Base-by-base conservation (phyloP, 805 yeast species). In the Kazachstania taianensis region DNA sequence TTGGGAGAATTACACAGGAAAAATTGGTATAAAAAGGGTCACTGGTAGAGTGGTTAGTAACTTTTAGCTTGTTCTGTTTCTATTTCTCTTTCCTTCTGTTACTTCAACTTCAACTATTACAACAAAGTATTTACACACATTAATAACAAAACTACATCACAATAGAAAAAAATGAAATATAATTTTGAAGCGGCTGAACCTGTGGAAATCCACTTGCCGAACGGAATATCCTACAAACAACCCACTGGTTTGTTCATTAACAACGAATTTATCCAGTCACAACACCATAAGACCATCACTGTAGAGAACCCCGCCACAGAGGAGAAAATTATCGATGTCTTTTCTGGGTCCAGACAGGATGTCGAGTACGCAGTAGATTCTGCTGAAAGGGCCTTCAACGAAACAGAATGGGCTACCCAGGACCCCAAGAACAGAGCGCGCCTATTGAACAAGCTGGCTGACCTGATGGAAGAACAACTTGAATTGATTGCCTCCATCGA, bases 201-300 rank as follows among this genome's bases (percentile, higher is more conserved):
- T 3, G 64, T 66, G 7, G 62, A 62, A 23, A 59, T 79, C 44
- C 70, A 68, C 7, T 62, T 77, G 41, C 86, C 87, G 42, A 78
- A 75, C 44, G 87, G 87, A 19, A 46, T 63, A 22, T 62, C 67
- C 24, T 81, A 79, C 53, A 68, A 73, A 35, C 94, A 82, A 65
- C 95, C 95, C 49, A 78, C 81, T 8, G 96, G 96, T 44, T 65
- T 87, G 49, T 87, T 83, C 69, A 84, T 87, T 59, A 80, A 84
- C 67, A 83, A 83, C 61, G 83, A 83, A 59, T 84, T 81, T 52
- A 78, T 79, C 38, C 50, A 64, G 33, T 69, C 82, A 6, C 59
- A 62, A 23, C 70, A 72, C 37, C 72, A 70, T 37, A 65, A 72
- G 50, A 73, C 76, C n/a, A 63, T 81, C 40, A 54, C 63, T 5